phyloP scores from a whole-genome alignment of 352 stramenopile genomes.

The Halophytophthora polymorphica region DNA sequence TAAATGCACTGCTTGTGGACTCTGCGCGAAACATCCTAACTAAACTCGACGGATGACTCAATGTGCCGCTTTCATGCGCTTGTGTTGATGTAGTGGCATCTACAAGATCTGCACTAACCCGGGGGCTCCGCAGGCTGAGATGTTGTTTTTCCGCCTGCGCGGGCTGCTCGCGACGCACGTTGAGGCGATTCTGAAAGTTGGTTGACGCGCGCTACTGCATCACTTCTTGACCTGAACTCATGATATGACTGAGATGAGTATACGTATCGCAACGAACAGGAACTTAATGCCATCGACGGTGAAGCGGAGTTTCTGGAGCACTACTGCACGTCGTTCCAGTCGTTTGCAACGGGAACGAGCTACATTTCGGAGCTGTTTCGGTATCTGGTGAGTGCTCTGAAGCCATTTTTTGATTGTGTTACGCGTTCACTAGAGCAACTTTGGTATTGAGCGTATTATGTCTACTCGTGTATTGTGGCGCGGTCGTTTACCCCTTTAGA shows the following conservation, averaged over 20 bases:
- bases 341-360: conserved; percentile 66
- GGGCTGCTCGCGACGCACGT: conserved; percentile 69
- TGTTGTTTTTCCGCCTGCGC: conserved; percentile 78
- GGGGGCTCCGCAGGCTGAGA: conserved; percentile 71
- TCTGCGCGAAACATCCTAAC: too few relatives aligned
- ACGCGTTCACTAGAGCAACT: background rate
- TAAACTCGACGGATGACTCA: too few relatives aligned
- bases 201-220: too few relatives aligned
- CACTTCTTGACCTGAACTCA: too few relatives aligned
- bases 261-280: conserved; percentile 9
- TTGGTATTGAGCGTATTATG: conserved; percentile 3
- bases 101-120: conserved; percentile 89
- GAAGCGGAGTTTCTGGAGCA: conserved; percentile 64
- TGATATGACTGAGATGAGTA: background rate
- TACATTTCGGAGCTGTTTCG: conserved; percentile 85
- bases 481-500: conserved; percentile 26
- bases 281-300: conserved; percentile 53
- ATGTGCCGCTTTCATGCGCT: background rate
- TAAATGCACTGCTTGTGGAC: too few relatives aligned
- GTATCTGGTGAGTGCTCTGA: conserved; percentile 47
- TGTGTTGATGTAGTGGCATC: conserved; percentile 44
- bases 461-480: background rate
- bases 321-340: conserved; percentile 69
- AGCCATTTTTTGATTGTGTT: background rate
- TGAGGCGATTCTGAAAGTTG: conserved; percentile 56